Percentiles rank a stretch among this genome's conserved stretches.
These are phyloP conservation scores for Zygosaccharomyces gambellarensis DNA, from an alignment of 805 yeast genomes.

Conservation along the genomic window DNA sequence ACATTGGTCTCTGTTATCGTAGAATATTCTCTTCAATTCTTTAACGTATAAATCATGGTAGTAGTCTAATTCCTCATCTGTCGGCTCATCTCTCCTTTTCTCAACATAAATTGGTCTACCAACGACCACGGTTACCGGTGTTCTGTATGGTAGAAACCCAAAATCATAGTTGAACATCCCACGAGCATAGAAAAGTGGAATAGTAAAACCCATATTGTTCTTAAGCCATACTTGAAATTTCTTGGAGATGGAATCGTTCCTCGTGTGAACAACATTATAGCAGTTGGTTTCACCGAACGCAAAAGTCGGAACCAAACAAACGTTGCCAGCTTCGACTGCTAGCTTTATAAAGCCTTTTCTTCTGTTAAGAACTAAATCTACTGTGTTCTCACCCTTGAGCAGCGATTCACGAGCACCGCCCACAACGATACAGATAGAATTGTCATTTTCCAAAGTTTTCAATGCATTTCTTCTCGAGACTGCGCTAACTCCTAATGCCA, in stretches of 20 bases:
- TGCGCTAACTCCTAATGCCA: constrained; percentile 77
- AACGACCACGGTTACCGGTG: constrained; percentile 69
- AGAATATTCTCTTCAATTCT: constrained; percentile 58
- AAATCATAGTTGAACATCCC: constrained; percentile 90
- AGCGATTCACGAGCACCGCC: constrained; percentile 96
- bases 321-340: constrained; percentile 76
- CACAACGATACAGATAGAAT: constrained; percentile 81
- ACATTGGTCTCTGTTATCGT: constrained; percentile 57
- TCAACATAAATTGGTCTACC: constrained; percentile 59
- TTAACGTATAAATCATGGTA: constrained; percentile 69
- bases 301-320: constrained; percentile 77
- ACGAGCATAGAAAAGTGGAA: constrained; percentile 88
- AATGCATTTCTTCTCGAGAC: constrained; percentile 72
- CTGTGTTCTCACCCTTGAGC: constrained; percentile 52
- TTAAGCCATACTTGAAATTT: constrained; percentile 71
- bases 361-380: constrained; percentile 65
- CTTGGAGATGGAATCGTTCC: constrained; percentile 43
- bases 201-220: constrained; percentile 66
- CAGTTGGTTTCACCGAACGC: constrained; percentile 84
- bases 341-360: constrained; percentile 86
- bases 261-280: constrained; percentile 47
- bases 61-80: constrained; percentile 51
- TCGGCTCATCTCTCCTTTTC: constrained; percentile 45
- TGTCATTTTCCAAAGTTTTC: constrained; percentile 56
- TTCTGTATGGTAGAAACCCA: constrained; percentile 83